Evolutionary conservation across 169 alveolate species (phyloP).

Genomic region (Plasmodium reichenowi): DNA sequence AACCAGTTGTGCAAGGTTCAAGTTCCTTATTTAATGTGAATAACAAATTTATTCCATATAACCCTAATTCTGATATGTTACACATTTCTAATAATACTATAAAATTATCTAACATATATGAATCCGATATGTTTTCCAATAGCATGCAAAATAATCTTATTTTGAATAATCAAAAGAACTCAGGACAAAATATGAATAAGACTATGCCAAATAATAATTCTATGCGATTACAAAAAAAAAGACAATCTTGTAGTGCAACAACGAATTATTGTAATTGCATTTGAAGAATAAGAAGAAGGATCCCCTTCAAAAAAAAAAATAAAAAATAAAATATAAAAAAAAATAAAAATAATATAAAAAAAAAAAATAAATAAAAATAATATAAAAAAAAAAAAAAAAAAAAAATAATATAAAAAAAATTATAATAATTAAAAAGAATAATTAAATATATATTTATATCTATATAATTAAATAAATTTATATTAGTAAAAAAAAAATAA

Average conservation of each 20-base stretch:
- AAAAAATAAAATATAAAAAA: no score
- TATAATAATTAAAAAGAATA: no score
- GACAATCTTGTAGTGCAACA: slow-evolving; percentile 30
- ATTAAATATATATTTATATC: no score
- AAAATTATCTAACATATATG: slow-evolving; percentile 53
- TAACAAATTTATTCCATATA: slow-evolving; percentile 57
- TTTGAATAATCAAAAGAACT: slow-evolving; percentile 10
- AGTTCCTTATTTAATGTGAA: slow-evolving; percentile 66
- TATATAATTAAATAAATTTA: no score
- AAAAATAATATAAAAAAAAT: no score
- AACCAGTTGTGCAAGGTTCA: slow-evolving; percentile 46
- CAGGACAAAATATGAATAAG: slow-evolving; percentile 8
- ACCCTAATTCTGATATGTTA: neutral
- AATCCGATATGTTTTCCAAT: slow-evolving; percentile 31
- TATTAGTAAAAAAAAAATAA: no score
- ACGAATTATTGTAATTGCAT: slow-evolving; percentile 60
- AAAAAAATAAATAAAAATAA: no score
- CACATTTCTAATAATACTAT: slow-evolving; percentile 21
- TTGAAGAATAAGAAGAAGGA: neutral
- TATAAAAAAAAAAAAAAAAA: no score
- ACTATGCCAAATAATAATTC: slow-evolving; percentile 10
- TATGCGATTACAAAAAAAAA: slow-evolving; percentile 8
- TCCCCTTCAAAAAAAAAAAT: no score
- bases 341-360: no score
- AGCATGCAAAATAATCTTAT: slow-evolving; percentile 6